phyloP scores from a whole-genome alignment of 2,329 filamentous ascomycete species.

The Blastomyces emzantsi region DNA sequence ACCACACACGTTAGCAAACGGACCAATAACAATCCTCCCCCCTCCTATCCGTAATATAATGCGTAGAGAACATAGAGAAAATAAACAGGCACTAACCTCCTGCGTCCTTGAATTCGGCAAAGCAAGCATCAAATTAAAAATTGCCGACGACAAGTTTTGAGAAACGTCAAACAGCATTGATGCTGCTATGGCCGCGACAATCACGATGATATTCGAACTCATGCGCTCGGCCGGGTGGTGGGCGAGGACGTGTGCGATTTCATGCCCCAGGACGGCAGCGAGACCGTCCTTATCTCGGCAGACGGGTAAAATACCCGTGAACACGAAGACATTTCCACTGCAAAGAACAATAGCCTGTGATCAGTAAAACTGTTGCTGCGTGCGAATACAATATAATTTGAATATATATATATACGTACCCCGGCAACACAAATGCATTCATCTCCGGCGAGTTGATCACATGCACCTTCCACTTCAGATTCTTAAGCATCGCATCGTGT shows the following conservation, averaged over 20 bases:
- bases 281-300: conserved; percentile 49
- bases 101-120: conserved; percentile 50
- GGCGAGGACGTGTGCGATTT: conserved; percentile 56
- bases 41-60: background rate
- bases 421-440: conserved; percentile 57
- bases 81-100: conserved; percentile 34
- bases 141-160: conserved; percentile 29
- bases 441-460: conserved; percentile 43
- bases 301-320: conserved; percentile 51
- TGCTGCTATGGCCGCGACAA: conserved; percentile 23
- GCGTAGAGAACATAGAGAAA: background rate
- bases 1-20: background rate
- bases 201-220: conserved; percentile 34
- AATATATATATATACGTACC: conserved; percentile 27
- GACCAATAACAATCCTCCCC: background rate
- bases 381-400: background rate
- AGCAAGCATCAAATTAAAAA: conserved; percentile 43
- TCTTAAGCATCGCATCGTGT: conserved; percentile 14
- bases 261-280: conserved; percentile 53
- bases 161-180: conserved; percentile 34
- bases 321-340: conserved; percentile 56
- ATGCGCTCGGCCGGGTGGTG: conserved; percentile 49
- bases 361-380: background rate
- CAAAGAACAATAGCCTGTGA: background rate
- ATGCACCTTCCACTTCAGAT: conserved; percentile 54